Evolutionary conservation across 345 rosid genomes (phyloP), one percentile per base, ranked within the genome.

Genomic region (Firmiana major): DNA sequence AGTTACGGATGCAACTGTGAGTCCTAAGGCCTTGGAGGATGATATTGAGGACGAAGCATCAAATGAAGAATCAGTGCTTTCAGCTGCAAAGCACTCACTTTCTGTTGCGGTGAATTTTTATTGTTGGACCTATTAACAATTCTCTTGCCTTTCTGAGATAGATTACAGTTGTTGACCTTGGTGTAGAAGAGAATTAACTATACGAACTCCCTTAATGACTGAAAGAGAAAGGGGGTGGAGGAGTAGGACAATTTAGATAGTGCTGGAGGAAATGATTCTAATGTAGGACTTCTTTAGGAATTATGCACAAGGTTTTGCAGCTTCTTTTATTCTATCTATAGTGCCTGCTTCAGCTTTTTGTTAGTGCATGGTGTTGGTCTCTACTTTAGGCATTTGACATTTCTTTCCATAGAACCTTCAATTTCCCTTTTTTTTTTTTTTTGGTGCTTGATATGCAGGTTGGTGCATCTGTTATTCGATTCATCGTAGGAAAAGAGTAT

Each of bases 401-500:
- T 34, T 36, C 42, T n/a, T 17, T 70, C 22, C 43, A 49, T 17
- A 4, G 59, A 28, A 49, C 43, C 43, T 70, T 70, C 21, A 49
- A 9, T 28, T 49, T 36, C 6, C 24, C 42, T 5, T 49, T 48
- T 68, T 8, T 64, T 74, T 78, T 17, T 36, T 58, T n/a, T n/a
- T 75, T n/a, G n/a, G 34, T 72, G 15, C 75, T 82, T 80, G 43
- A 68, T 77, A 48, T 78, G 80, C 83, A 96, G 99, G 89, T 91
- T 38, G 99, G 93, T 60, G 87, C 97, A 71, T 92, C 99, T 81
- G 84, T 93, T 60, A 75, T 96, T 77, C 90, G 80, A 74, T 96
- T 92, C 74, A 72, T 93, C 81, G 80, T 78, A 84, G 98, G 97
- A 81, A 90, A 84, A 89, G 86, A 89, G 98, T 96, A 89, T 70